These are phyloP conservation scores for Entonaema liquescens DNA, from an alignment of 495 filamentous ascomycete species.

Conservation along the genomic window DNA sequence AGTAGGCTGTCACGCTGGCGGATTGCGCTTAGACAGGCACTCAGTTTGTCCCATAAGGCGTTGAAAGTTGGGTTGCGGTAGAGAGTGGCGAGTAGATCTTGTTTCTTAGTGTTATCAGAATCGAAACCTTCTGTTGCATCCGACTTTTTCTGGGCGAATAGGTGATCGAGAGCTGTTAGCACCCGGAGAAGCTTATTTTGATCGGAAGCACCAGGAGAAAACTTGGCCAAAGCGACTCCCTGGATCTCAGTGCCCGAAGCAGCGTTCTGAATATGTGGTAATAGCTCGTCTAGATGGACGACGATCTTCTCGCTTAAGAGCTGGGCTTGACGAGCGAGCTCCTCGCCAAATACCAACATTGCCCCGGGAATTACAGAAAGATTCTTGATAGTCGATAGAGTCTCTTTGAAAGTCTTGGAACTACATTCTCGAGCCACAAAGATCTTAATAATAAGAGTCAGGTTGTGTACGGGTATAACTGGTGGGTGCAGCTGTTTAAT, in stretches of 20 bases:
- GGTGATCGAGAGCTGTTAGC: constrained; percentile 93
- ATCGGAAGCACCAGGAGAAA: constrained; percentile 93
- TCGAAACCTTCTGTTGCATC: constrained; percentile 65
- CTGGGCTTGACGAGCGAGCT: constrained; percentile 87
- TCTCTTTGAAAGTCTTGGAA: constrained; percentile 95
- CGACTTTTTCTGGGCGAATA: constrained; percentile 75
- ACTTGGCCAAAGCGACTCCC: constrained; percentile 90
- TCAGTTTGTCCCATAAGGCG: constrained; percentile 91
- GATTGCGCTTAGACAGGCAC: constrained; percentile 87
- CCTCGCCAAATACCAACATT: constrained; percentile 87
- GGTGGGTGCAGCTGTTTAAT: constrained; percentile 78
- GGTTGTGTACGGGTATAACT: constrained; percentile 85
- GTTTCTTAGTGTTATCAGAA: constrained; percentile 65
- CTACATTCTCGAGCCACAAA: constrained; percentile 95
- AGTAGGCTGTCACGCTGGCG: constrained; percentile 92
- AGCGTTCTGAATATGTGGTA: constrained; percentile 85
- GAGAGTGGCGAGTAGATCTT: constrained; percentile 83
- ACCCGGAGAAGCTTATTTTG: constrained; percentile 94
- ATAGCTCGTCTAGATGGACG: constrained; percentile 83
- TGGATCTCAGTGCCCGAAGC: constrained; percentile 92
- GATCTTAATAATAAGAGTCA: constrained; percentile 93
- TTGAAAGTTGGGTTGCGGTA: constrained; percentile 93
- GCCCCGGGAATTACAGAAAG: constrained; percentile 91
- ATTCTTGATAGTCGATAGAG: constrained; percentile 96
- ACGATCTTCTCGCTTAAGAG: constrained; percentile 83